Evolutionary conservation across 2,329 filamentous ascomycete species (phyloP).

Genomic region (Nothopassalora personata): DNA sequence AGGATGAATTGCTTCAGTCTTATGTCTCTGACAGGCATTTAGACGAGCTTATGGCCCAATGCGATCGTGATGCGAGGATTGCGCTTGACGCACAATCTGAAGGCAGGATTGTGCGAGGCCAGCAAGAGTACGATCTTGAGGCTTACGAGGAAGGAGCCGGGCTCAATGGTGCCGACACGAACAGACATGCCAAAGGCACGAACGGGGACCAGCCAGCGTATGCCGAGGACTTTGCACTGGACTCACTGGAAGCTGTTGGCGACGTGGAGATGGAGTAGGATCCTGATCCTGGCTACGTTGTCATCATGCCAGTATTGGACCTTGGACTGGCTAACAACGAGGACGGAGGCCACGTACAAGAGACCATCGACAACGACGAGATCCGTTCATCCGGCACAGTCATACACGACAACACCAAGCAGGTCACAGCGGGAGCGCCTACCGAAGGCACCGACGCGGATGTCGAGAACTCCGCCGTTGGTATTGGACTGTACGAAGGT

Average conservation of each 20-base stretch:
- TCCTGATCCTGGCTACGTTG: background rate
- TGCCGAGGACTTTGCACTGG: background rate
- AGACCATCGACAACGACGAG: background rate
- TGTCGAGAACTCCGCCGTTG: background rate
- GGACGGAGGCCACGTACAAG: background rate
- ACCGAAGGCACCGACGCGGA: background rate
- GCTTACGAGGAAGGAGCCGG: background rate
- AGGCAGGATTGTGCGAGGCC: background rate
- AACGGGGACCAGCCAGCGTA: constrained; percentile 1
- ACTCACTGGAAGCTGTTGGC: background rate
- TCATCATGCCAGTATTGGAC: background rate
- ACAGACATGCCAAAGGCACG: background rate
- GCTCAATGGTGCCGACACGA: background rate
- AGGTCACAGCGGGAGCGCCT: background rate
- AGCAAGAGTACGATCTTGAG: background rate
- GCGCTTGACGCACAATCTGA: constrained; percentile 4
- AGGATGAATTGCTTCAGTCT: constrained; percentile 61
- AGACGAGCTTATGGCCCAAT: constrained; percentile 58
- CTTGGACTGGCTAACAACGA: background rate
- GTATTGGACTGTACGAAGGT: background rate
- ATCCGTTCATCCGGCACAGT: background rate
- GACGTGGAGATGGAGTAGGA: constrained; percentile 6
- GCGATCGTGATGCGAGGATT: background rate
- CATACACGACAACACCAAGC: background rate
- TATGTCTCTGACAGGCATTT: constrained; percentile 65